Base-by-base conservation (phyloP, 148 eudicot genomes). In the Hydrangea macrophylla region DNA sequence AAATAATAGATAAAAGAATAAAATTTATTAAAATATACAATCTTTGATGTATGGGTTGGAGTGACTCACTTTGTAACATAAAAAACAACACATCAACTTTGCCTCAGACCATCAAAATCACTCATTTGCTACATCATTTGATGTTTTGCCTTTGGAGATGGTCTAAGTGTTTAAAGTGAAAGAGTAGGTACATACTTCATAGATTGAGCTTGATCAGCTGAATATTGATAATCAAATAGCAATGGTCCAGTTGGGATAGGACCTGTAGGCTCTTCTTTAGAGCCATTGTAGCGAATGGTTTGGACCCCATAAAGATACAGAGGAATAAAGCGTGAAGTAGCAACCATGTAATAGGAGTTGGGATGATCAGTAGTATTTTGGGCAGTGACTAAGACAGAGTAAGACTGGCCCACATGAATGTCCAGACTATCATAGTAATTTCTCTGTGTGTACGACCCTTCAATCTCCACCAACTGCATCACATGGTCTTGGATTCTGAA, bases 341-440 rank as follows among this genome's bases (percentile, higher is more conserved):
- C 71, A 7, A 71, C 68, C 65, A 76, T 76, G 54, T 45, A 60
- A 36, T 55, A 75, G 5, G 75, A 40, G 8, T 37, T 7, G 15
- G 32, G n/a, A n/a, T n/a, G n/a, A n/a, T n/a, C n/a, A n/a, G n/a
- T n/a, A n/a, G 40, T 11, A 40, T 70, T 42, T 31, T 30, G 13
- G 0, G 71, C 67, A 0, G 75, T 76, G 35, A 76, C 71, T 39
- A 76, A 28, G 61, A 76, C 75, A 2, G 78, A 75, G 32, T 62
- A 70, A 8, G 78, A 75, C 31, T 76, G 79, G 24, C 79, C 79
- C 9, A 76, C 79, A 48, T 76, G 75, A 22, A 76, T 18, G 50
- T 76, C 79, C 6, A 70, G 40, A 37, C 44, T 53, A 9, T 71
- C 33, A 10, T 70, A 53, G 62, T 65, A 64, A n/a, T 60, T 40